Percentiles rank a stretch among this genome's conserved stretches.
Evolutionary conservation across 2,329 filamentous ascomycete species (phyloP).

Genomic region (Botrytis pseudocinerea): DNA sequence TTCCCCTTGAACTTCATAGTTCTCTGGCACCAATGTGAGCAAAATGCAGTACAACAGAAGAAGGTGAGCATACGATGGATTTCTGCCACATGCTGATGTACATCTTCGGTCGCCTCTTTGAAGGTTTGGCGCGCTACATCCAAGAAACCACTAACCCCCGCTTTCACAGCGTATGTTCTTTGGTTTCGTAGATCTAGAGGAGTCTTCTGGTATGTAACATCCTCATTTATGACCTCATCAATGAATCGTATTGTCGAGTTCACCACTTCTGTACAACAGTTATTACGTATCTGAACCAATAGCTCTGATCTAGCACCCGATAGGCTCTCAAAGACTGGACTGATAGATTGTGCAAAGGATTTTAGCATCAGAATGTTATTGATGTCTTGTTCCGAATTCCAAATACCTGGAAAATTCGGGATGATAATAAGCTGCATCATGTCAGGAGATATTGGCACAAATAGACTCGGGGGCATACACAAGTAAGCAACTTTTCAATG

Average conservation of each 20-base stretch:
- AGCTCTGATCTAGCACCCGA: constrained; percentile 63
- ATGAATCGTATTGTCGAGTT: constrained; percentile 65
- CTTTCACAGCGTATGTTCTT: constrained; percentile 83
- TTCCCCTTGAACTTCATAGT: constrained; percentile 59
- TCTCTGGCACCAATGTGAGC: constrained; percentile 28
- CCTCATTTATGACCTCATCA: constrained; percentile 70
- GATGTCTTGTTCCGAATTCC: constrained; percentile 75
- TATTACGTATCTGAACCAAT: constrained; percentile 65
- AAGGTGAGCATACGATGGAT: constrained; percentile 56
- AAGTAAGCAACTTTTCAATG: constrained; percentile 76
- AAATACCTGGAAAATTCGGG: constrained; percentile 63
- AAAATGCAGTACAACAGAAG: neutral
- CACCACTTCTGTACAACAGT: constrained; percentile 66
- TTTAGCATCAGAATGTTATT: constrained; percentile 88
- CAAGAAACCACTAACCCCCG: constrained; percentile 79
- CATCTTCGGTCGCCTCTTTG: constrained; percentile 81
- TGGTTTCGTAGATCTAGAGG: constrained; percentile 88
- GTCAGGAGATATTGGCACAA: constrained; percentile 29
- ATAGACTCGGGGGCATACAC: constrained; percentile 49
- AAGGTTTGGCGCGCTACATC: constrained; percentile 88
- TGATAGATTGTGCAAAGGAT: constrained; percentile 70
- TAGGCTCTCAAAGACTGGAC: constrained; percentile 67
- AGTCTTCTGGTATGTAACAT: constrained; percentile 74
- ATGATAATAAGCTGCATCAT: constrained; percentile 69
- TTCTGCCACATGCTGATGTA: constrained; percentile 67